Evolutionary conservation across 805 yeast genomes (phyloP).

Genomic region (Sugiyamaella lignohabitans): DNA sequence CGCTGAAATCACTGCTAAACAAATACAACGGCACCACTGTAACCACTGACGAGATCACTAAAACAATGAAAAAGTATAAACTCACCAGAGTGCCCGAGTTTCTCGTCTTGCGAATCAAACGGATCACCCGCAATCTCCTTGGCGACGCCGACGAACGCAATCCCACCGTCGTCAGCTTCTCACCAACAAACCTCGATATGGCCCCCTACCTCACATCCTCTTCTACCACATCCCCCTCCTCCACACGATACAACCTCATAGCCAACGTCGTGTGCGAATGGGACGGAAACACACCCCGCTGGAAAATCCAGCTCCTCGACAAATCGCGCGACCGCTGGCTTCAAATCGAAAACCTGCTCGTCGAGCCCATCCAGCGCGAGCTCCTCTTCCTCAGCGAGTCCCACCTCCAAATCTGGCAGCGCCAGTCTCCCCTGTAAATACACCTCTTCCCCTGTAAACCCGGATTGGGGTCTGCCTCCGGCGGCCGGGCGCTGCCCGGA

Average conservation of each 20-base stretch:
- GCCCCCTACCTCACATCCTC: conserved; percentile 27
- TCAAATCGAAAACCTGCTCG: conserved; percentile 48
- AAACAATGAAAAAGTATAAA: conserved; percentile 35
- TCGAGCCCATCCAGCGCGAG: conserved; percentile 46
- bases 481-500: background rate
- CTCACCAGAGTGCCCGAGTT: conserved; percentile 45
- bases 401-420: conserved; percentile 63
- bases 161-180: conserved; percentile 59
- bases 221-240: conserved; percentile 13
- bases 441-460: no score
- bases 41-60: conserved; percentile 29
- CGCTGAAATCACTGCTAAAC: conserved; percentile 39
- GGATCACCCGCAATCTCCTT: conserved; percentile 39
- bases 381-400: conserved; percentile 56
- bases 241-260: conserved; percentile 38
- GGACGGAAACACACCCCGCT: conserved; percentile 29
- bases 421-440: background rate
- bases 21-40: conserved; percentile 29
- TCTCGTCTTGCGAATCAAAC: conserved; percentile 50
- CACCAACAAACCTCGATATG: conserved; percentile 37
- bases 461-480: background rate
- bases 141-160: conserved; percentile 38
- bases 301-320: conserved; percentile 47
- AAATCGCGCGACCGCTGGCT: conserved; percentile 45
- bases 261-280: conserved; percentile 44